Conservation (phyloP, 2,329 filamentous ascomycete genomes). For the Emmonsiellopsis sp. region DNA sequence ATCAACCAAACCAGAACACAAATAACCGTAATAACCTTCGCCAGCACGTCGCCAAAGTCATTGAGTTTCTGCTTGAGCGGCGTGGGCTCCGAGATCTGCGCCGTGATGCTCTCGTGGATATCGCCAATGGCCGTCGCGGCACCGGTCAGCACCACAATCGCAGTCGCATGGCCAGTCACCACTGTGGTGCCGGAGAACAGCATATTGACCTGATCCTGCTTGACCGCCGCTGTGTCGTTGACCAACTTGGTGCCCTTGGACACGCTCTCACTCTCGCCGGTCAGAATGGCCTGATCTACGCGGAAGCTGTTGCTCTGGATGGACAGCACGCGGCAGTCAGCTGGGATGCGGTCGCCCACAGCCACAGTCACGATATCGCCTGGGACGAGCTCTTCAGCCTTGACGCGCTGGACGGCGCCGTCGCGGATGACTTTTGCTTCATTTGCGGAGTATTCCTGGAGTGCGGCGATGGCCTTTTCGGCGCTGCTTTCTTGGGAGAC, state of each 20-base stretch:
- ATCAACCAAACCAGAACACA: conserved; percentile 96
- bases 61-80: conserved; percentile 98
- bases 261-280: conserved; percentile 95
- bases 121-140: conserved; percentile 90
- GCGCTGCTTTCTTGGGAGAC: conserved; percentile 98
- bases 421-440: conserved; percentile 88
- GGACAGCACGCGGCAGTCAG: conserved; percentile 80
- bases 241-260: conserved; percentile 66
- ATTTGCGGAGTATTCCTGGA: conserved; percentile 98
- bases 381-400: conserved; percentile 94
- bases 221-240: conserved; percentile 73
- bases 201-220: conserved; percentile 97
- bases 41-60: conserved; percentile 89
- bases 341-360: conserved; percentile 87
- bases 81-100: conserved; percentile 95
- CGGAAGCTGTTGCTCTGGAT: conserved; percentile 97
- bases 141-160: conserved; percentile 83
- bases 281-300: conserved; percentile 93
- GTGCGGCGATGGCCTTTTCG: conserved; percentile 93
- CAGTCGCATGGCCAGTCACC: conserved; percentile 84
- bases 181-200: conserved; percentile 97
- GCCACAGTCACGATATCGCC: conserved; percentile 83
- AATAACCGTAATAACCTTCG: conserved; percentile 97
- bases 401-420: conserved; percentile 70
- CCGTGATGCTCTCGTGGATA: conserved; percentile 96